Evolutionary conservation across 2,329 filamentous ascomycete species (phyloP).

Genomic region (Bertia moriformis): DNA sequence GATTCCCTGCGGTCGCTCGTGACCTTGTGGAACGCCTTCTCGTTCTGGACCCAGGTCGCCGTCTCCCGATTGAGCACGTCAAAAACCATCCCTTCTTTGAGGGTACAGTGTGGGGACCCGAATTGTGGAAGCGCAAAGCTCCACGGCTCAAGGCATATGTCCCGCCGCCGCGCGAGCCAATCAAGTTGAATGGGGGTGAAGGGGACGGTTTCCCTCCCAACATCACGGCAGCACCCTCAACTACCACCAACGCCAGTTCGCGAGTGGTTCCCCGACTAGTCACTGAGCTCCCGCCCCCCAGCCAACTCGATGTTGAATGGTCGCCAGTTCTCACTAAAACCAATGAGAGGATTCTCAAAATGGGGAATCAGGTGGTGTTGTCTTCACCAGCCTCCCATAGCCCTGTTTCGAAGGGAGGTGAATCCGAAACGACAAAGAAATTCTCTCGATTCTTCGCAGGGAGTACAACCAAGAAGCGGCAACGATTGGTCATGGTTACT

Average conservation of each 20-base stretch:
- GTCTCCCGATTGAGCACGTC: conserved; percentile 86
- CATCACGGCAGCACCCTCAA: conserved; percentile 9
- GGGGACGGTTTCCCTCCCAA: not conserved
- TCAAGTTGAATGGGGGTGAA: not conserved
- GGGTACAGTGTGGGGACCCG: conserved; percentile 69
- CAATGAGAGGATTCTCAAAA: conserved; percentile 86
- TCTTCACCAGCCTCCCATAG: conserved; percentile 65
- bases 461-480: conserved; percentile 79
- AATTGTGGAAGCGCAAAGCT: conserved; percentile 77
- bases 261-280: conserved; percentile 68
- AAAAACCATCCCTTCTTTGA: conserved; percentile 94
- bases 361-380: conserved; percentile 79
- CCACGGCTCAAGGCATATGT: conserved; percentile 75
- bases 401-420: conserved; percentile 55
- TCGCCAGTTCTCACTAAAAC: conserved; percentile 80
- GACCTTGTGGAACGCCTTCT: conserved; percentile 83
- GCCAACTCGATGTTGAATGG: conserved; percentile 95
- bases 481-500: conserved; percentile 87
- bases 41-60: conserved; percentile 71
- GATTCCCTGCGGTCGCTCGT: conserved; percentile 72
- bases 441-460: conserved; percentile 88
- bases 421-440: conserved; percentile 64
- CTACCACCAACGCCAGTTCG: conserved; percentile 25
- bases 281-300: conserved; percentile 90
- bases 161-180: conserved; percentile 34